Percentiles rank a stretch among this genome's conserved stretches.
These are phyloP conservation scores for Aphanomyces cochlioides DNA, from an alignment of 352 stramenopile genomes.

Conservation along the genomic window DNA sequence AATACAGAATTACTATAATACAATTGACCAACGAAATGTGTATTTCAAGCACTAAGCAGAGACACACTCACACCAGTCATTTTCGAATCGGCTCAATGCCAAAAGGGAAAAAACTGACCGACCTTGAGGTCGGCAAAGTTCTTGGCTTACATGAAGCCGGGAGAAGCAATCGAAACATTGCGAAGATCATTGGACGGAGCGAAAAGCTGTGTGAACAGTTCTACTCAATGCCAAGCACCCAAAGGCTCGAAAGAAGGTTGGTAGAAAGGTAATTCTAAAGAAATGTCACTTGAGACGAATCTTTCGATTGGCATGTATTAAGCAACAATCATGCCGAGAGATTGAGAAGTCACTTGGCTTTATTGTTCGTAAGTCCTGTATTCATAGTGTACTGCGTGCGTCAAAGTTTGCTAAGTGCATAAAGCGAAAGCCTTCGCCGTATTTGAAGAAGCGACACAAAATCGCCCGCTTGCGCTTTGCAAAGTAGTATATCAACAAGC, in stretches of 20 bases:
- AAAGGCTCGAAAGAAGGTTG: background rate
- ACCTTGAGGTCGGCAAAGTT: background rate
- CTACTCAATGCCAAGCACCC: background rate
- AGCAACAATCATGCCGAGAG: background rate
- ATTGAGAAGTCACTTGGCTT: background rate
- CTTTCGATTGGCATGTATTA: background rate
- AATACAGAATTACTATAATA: too few species aligned
- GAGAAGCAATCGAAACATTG: background rate
- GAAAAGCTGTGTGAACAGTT: background rate
- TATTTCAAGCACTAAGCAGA: too few species aligned
- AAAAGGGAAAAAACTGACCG: background rate
- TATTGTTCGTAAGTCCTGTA: background rate
- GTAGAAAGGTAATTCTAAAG: background rate
- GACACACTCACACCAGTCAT: too few species aligned
- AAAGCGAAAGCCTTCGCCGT: background rate
- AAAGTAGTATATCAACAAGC: background rate
- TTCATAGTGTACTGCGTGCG: background rate
- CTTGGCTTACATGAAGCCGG: background rate
- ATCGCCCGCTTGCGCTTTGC: background rate
- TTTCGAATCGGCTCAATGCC: background rate
- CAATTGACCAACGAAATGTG: too few species aligned
- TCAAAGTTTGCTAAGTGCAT: background rate
- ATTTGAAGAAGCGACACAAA: background rate
- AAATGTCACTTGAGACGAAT: background rate
- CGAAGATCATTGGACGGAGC: background rate